Evolutionary conservation across 2,329 filamentous ascomycete species (phyloP).

Genomic region (Fusarium sp.): DNA sequence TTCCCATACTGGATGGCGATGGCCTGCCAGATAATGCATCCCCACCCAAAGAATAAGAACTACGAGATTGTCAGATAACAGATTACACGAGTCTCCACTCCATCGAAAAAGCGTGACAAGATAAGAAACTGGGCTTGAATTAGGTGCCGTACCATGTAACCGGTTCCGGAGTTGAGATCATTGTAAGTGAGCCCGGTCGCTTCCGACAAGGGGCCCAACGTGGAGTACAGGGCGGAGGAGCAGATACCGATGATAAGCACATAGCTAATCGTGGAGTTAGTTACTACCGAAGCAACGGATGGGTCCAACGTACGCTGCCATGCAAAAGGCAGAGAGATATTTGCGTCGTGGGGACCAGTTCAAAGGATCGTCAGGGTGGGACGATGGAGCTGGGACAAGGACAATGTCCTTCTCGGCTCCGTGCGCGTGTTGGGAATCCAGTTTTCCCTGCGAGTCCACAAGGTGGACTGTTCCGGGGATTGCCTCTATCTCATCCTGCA

Average conservation of each 20-base stretch:
- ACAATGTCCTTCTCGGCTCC: not conserved
- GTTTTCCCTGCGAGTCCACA: not conserved
- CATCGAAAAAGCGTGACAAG: not conserved
- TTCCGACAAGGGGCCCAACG: not conserved
- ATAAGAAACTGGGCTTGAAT: not conserved
- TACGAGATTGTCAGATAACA: not conserved
- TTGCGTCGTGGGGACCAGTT: not conserved
- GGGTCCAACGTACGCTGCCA: not conserved
- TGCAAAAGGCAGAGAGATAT: not conserved
- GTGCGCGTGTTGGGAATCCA: not conserved
- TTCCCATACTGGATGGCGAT: not conserved
- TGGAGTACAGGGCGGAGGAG: not conserved
- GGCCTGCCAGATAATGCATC: not conserved
- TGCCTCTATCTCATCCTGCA: constrained; percentile 5
- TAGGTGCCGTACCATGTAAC: not conserved
- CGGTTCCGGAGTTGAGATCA: not conserved
- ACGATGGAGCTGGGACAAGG: not conserved
- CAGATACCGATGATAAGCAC: not conserved
- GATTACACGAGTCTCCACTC: not conserved
- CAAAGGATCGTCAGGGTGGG: not conserved
- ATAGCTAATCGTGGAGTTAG: not conserved
- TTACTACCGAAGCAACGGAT: rapidly evolving
- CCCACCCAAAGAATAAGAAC: not conserved
- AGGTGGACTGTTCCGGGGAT: constrained; percentile 10
- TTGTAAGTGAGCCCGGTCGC: not conserved